Evolutionary conservation across 2,329 filamentous ascomycete species (phyloP).

Genomic region (Colletotrichum sp.): DNA sequence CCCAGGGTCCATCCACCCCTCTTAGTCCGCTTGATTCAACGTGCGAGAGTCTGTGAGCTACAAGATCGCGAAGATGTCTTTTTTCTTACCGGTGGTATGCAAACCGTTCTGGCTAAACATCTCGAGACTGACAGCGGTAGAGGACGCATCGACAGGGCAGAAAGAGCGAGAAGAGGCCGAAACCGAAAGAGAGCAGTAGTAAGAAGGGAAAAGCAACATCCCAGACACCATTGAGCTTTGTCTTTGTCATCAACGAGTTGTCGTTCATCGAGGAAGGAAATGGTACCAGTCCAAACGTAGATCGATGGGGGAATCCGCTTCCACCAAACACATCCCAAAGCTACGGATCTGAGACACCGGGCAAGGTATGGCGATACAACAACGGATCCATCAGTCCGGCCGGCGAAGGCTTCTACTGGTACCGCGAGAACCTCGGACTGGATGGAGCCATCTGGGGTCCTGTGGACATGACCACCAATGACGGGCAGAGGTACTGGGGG

Average conservation of each 20-base stretch:
- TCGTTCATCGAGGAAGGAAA: constrained; percentile 13
- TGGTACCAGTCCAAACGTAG: neutral
- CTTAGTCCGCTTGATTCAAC: fast-evolving
- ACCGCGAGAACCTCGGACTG: constrained; percentile 2
- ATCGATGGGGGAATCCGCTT: constrained; percentile 31
- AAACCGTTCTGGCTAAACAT: fast-evolving
- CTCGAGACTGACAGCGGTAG: neutral
- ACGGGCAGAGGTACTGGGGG: neutral
- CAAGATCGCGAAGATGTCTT: neutral
- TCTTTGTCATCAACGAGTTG: constrained; percentile 45
- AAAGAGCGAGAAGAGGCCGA: neutral
- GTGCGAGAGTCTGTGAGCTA: neutral
- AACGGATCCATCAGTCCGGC: constrained; percentile 31
- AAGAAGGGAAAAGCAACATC: neutral
- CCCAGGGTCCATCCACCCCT: neutral
- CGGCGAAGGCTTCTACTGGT: constrained; percentile 28
- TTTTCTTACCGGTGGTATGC: neutral
- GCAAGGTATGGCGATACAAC: constrained; percentile 40
- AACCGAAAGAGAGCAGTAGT: neutral
- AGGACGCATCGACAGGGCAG: neutral
- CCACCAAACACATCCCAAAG: constrained; percentile 29
- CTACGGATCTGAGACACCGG: constrained; percentile 32
- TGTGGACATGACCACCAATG: neutral
- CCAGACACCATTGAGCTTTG: constrained; percentile 31
- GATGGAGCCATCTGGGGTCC: neutral